Conservation (phyloP, 306 rosid genomes). For the Malus domestica region DNA sequence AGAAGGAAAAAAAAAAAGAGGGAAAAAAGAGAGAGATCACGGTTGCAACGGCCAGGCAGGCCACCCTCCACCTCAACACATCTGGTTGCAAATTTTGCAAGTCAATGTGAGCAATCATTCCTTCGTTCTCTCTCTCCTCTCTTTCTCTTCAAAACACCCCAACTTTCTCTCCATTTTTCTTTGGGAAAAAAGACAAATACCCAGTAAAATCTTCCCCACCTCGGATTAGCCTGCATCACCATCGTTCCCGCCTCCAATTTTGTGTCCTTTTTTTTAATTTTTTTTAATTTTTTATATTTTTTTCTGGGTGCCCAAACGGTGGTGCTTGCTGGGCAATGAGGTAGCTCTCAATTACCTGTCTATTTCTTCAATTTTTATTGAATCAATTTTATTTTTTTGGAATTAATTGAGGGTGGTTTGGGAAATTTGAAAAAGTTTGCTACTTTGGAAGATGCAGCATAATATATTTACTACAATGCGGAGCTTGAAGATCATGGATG, state of each 20-base stretch:
- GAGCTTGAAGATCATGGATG: conserved; percentile 74
- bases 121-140: background rate
- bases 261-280: background rate
- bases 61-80: conserved; percentile 18
- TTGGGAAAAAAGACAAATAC: background rate
- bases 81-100: conserved; percentile 24
- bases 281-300: too few species aligned
- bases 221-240: conserved; percentile 29
- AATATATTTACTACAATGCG: conserved; percentile 67
- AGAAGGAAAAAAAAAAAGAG: background rate
- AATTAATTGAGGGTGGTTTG: background rate
- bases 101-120: conserved; percentile 6
- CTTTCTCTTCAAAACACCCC: background rate
- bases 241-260: background rate
- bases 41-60: conserved; percentile 34
- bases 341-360: background rate
- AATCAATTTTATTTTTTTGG: too few species aligned
- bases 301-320: conserved; percentile 6
- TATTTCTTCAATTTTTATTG: background rate
- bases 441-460: conserved; percentile 54
- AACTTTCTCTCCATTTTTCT: conserved; percentile 17
- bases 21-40: background rate
- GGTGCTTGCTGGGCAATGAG: conserved; percentile 25
- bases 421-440: background rate
- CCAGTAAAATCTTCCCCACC: conserved; percentile 9